Base-by-base conservation (phyloP, 495 filamentous ascomycete genomes). In the Oidiodendron maius region DNA sequence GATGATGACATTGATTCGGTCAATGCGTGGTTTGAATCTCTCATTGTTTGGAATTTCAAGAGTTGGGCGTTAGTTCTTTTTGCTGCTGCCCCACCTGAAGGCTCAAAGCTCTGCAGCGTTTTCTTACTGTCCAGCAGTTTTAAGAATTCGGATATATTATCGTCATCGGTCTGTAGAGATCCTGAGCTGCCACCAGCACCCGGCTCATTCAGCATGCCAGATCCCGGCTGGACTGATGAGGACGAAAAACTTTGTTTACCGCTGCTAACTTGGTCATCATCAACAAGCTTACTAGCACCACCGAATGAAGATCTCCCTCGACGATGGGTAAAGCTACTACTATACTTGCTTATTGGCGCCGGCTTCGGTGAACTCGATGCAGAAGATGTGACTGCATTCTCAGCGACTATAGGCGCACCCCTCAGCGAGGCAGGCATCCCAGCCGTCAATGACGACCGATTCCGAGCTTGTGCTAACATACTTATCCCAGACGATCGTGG, bases 1-100 rank as follows among this genome's bases (percentile, higher is more conserved):
- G 89, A 95, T 1, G 86, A 87, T 30, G 85, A 86, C 77, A 97
- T 84, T 4, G 86, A 91, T 48, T 96, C 91, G 10, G 87, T 89
- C 12, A 97, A 72, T 11, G 76, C 85, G 43, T 84, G 84, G 58
- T 95, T 86, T 1, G 86, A 88, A 43, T 95, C 91, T 46, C 82
- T 75, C 87, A 96, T 90, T 24, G 77, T 72, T 48, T 89, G 86
- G 59, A 87, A 95, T 52, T 83, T 83, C 22, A 72, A 78, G 17
- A 95, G 76, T 44, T 86, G 82, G 37, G 83, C 82, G 45, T 75
- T 78, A 0, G 84, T 84, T 30, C 72, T 74, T 55, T 82, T 79
- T 17, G 74, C 63, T 55, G 78, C 61, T 57, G 75, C 68, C 42
- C 88, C 80, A 23, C 76, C 71, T 34, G 76, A 67, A 15, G 68